A percentile compares a stretch with the other conserved stretches of the same genome.
Conservation (phyloP, 2,329 filamentous ascomycete species). For the Cercospora citrullina region DNA sequence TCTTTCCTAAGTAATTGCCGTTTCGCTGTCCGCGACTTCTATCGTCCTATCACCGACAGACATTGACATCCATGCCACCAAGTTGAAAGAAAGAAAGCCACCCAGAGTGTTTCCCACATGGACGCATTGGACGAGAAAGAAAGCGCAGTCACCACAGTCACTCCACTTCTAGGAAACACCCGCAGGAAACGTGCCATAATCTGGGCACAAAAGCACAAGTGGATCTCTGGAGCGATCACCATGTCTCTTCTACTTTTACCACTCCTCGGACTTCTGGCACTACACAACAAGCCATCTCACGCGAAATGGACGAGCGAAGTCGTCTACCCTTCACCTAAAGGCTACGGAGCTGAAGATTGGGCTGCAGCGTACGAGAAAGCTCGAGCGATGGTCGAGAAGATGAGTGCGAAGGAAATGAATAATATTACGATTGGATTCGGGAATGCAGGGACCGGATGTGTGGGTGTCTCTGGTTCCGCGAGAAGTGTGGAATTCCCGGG, state of each 20-base stretch:
- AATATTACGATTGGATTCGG: slow-evolving; percentile 40
- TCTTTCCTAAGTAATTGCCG: not conserved
- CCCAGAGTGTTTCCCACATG: too few relatives aligned
- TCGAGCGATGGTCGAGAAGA: slow-evolving; percentile 36
- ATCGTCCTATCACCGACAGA: not conserved
- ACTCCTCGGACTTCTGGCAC: slow-evolving; percentile 35
- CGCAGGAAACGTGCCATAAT: slow-evolving; percentile 9
- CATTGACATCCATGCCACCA: slow-evolving; percentile 1
- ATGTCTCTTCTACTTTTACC: slow-evolving; percentile 33
- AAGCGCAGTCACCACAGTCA: slow-evolving; percentile 14
- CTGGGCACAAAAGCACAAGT: slow-evolving; percentile 31
- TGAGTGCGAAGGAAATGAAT: slow-evolving; percentile 41
- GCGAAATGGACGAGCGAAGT: slow-evolving; percentile 28
- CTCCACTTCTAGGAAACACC: not conserved
- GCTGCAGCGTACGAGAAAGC: slow-evolving; percentile 37
- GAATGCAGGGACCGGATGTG: slow-evolving; percentile 38
- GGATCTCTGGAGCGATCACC: slow-evolving; percentile 26
- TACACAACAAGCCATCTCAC: slow-evolving; percentile 28
- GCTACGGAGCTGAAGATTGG: slow-evolving; percentile 40
- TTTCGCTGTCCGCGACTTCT: not conserved
- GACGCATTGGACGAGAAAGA: slow-evolving; percentile 23
- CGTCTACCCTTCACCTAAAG: slow-evolving; percentile 27
- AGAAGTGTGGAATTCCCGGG: slow-evolving; percentile 43
- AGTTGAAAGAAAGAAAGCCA: too few relatives aligned
- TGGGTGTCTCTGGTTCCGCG: slow-evolving; percentile 41